phyloP scores from a whole-genome alignment of 2,329 filamentous ascomycete species.

The Monilinia vaccinii-corymbosi region DNA sequence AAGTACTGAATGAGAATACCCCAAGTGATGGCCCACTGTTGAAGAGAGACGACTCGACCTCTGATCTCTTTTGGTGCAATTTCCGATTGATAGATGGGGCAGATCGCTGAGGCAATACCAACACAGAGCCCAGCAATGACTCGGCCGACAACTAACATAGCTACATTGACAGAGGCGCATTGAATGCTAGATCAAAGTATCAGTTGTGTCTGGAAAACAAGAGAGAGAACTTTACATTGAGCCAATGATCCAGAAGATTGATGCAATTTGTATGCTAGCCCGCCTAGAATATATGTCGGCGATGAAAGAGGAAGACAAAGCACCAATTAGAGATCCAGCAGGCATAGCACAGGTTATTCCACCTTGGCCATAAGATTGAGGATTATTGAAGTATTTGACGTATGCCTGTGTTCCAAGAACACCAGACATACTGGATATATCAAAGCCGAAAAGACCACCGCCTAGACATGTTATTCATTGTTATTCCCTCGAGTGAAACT shows the following conservation, averaged over 20 bases:
- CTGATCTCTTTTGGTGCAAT: conserved; percentile 49
- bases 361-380: conserved; percentile 49
- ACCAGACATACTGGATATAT: conserved; percentile 66
- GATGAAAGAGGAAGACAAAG: conserved; percentile 45
- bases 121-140: conserved; percentile 64
- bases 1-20: conserved; percentile 60
- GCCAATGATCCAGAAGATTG: conserved; percentile 39
- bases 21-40: conserved; percentile 66
- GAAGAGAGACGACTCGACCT: conserved; percentile 53
- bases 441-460: conserved; percentile 68
- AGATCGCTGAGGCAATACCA: conserved; percentile 60
- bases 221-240: conserved; percentile 28
- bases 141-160: conserved; percentile 63
- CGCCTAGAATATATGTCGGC: conserved; percentile 43
- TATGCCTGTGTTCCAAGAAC: conserved; percentile 60
- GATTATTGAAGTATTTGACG: conserved; percentile 61
- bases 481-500: neutral
- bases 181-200: conserved; percentile 39
- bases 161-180: conserved; percentile 52
- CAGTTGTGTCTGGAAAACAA: neutral
- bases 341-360: conserved; percentile 68
- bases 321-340: conserved; percentile 59
- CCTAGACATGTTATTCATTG: conserved; percentile 27
- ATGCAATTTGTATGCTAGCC: conserved; percentile 39
- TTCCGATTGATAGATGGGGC: conserved; percentile 60